Conservation (phyloP, 345 rosid species). For the Sonneratia caseolaris region DNA sequence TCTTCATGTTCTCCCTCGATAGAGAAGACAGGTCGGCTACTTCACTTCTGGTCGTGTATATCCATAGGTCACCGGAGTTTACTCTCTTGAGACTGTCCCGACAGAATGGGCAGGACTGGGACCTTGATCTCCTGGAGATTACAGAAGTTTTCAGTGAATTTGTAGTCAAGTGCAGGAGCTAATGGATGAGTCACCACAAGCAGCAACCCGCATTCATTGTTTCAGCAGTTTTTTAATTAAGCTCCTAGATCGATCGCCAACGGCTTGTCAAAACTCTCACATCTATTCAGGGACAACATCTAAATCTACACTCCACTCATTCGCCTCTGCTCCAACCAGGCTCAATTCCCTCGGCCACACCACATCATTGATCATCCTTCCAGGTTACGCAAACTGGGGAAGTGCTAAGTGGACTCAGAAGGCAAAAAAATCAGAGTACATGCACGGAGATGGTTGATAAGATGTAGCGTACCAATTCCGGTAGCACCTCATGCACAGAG, state of each 20-base stretch:
- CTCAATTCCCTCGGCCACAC: no score
- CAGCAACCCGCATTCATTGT: background rate
- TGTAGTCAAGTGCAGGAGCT: background rate
- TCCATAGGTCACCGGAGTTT: slow-evolving; percentile 75
- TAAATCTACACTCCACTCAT: no score
- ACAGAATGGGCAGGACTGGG: slow-evolving; percentile 89
- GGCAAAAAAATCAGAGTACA: no score
- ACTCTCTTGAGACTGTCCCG: slow-evolving; percentile 71
- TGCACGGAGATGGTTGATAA: background rate
- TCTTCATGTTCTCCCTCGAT: slow-evolving; percentile 54
- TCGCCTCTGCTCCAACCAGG: no score
- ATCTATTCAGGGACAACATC: background rate
- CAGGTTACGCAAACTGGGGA: no score
- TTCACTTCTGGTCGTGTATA: slow-evolving; percentile 41
- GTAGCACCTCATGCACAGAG: slow-evolving; percentile 74
- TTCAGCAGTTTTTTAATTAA: no score
- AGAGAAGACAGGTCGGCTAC: slow-evolving; percentile 40
- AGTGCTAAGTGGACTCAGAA: no score
- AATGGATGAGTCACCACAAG: background rate
- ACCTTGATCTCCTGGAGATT: slow-evolving; percentile 44
- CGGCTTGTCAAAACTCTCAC: background rate
- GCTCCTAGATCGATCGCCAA: background rate
- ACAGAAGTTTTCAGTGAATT: background rate
- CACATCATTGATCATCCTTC: no score
- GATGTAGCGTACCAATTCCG: slow-evolving; percentile 41